Conservation (phyloP, 1,139 yeast species). For the Williopsis jadinii region DNA sequence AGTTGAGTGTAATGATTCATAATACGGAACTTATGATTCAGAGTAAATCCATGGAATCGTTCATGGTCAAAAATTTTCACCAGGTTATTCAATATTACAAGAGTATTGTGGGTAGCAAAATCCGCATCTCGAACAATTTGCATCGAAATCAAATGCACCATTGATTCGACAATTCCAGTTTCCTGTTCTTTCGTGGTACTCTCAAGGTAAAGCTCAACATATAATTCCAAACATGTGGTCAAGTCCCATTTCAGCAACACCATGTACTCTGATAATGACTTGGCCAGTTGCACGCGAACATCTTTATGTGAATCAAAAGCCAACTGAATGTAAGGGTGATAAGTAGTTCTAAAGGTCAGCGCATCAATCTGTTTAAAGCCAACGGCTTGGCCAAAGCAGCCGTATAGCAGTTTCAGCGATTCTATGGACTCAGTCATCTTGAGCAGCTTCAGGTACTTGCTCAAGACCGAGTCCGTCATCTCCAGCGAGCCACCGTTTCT, state of each 20-base stretch:
- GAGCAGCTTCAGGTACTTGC: conserved; percentile 16
- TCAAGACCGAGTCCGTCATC: conserved; percentile 10
- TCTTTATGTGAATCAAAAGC: conserved; percentile 21
- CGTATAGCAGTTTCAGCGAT: conserved; percentile 20
- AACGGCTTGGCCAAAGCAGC: conserved; percentile 20
- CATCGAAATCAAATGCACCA: conserved; percentile 26
- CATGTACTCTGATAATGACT: conserved; percentile 28
- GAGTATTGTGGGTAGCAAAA: conserved; percentile 23
- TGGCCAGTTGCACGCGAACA: conserved; percentile 26
- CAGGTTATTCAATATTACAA: conserved; percentile 18
- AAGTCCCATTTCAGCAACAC: conserved; percentile 9
- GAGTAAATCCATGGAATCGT: conserved; percentile 12
- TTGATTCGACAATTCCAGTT: conserved; percentile 28
- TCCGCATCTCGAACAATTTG: conserved; percentile 21
- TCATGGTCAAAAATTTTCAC: conserved; percentile 17
- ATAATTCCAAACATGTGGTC: conserved; percentile 22
- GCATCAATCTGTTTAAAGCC: conserved; percentile 17
- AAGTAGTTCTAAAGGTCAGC: conserved; percentile 10
- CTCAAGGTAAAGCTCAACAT: conserved; percentile 24
- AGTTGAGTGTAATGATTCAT: conserved; percentile 10
- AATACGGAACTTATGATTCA: conserved; percentile 11
- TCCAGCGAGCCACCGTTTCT: conserved; percentile 20
- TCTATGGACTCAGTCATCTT: conserved; percentile 24
- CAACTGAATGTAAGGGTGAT: conserved; percentile 4
- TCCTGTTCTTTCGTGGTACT: conserved; percentile 22